These are phyloP conservation scores for Sarocladium kiliense DNA, from an alignment of 2,329 filamentous ascomycete genomes.

Conservation along the genomic window DNA sequence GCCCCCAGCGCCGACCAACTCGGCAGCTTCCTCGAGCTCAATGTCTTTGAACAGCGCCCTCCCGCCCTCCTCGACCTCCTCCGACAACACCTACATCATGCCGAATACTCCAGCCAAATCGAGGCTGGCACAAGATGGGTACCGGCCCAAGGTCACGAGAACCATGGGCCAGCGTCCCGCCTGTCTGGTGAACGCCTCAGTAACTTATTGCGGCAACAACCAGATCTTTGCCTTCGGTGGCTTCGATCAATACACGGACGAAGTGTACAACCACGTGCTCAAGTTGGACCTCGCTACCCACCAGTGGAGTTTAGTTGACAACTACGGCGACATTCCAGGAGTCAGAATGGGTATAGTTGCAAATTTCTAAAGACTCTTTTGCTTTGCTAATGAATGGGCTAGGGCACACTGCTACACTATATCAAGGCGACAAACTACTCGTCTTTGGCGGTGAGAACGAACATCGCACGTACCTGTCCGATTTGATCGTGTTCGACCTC, in stretches of 20 bases:
- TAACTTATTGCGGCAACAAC: constrained; percentile 97
- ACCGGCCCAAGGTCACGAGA: constrained; percentile 77
- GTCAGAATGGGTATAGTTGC: constrained; percentile 79
- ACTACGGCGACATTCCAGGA: constrained; percentile 96
- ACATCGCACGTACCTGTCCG: constrained; percentile 89
- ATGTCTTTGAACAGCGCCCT: not conserved
- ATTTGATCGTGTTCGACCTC: constrained; percentile 93
- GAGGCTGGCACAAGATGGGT: constrained; percentile 62
- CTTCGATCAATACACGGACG: constrained; percentile 97
- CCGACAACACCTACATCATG: constrained; percentile 88
- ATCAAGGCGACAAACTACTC: constrained; percentile 89
- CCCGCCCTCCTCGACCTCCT: constrained; percentile 23
- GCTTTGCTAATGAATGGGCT: not conserved
- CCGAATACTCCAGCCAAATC: constrained; percentile 73
- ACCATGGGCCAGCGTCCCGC: constrained; percentile 79
- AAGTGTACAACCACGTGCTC: constrained; percentile 97
- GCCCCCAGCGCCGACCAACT: constrained; percentile 2
- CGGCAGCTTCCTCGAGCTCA: constrained; percentile 19
- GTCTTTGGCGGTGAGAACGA: constrained; percentile 98
- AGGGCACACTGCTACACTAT: constrained; percentile 93
- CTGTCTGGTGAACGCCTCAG: constrained; percentile 94
- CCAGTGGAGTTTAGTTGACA: constrained; percentile 94
- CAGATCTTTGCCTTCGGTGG: constrained; percentile 97
- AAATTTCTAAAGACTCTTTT: not conserved
- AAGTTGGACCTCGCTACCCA: constrained; percentile 80